Evolutionary conservation across 2,329 filamentous ascomycete genomes (phyloP), one percentile per base, ranked within the genome.

Genomic region (Phyllosticta ampelicida): DNA sequence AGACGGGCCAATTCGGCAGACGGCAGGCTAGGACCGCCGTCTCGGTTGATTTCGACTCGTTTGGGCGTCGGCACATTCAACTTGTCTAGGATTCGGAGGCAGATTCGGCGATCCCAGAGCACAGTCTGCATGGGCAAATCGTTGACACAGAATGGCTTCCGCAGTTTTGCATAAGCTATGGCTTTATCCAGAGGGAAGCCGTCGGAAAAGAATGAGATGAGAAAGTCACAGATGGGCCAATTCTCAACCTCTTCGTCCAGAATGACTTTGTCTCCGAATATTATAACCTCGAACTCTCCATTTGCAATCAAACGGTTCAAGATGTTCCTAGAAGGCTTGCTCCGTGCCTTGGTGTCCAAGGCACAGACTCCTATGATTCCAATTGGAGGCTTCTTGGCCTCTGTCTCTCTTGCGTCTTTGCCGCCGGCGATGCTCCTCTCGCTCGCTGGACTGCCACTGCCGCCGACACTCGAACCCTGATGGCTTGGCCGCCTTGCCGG

Each of bases 181-280:
- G 95, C 94, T 71, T 99, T 99, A 64, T 97, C 91, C 52, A 99
- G 76, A 0, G 94, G 94, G 65, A 99, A 99, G 0, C 94, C 94
- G 71, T 96, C 92, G 0, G 92, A 97, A 73, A 97, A 99, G 75
- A 99, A 99, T 2, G 91, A 96, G 67, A 99, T 96, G 58, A 99
- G 76, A 67, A 95, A 99, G 74, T 99, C 94, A 72, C 90, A 95
- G 57, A 95, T 84, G 18, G 91, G 91, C 91, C 91, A 96, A 70
- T 96, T 95, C 73, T 95, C 90, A 58, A 96, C 87, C 62, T 88
- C 89, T 81, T 99, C 94, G 68, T 99, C 94, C 36, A 99, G 79
- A 64, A 99, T 99, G 50, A 96, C 92, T 74, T 99, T 99, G 76
- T 99, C 94, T 53, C 94, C 95, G 75, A 99, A 99, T 11, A 99